Base-by-base conservation (phyloP, 192 early-diverging fungal species). In the Entomortierella lignicola region DNA sequence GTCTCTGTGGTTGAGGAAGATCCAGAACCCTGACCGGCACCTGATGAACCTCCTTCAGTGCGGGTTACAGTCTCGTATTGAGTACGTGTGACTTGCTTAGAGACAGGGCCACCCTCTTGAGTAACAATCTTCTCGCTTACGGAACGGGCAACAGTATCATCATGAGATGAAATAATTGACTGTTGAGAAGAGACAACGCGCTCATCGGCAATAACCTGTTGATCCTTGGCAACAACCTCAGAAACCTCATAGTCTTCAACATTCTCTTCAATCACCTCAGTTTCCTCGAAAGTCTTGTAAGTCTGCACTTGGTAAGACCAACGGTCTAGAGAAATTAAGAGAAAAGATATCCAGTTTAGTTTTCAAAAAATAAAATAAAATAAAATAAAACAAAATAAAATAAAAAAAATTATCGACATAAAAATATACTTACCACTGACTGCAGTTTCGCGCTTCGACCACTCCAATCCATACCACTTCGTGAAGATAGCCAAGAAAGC, bases 181-280 rank as follows among this genome's bases (percentile, higher is more conserved):
- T 74, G 57, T 30, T 54, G 20, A 26, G 72, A 66, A 17, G 55
- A 61, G 30, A 42, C 37, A 6, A 56, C 52, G 2, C 3, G 8
- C n/a, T 51, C 63, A 23, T 55, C 44, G 11, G 55, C 66, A 57
- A 77, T 30, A 2, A 63, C 30, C 54, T 77, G 29, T 15, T 50
- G 42, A 43, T 77, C 65, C 41, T 54, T 65, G 12, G 72, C 72
- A 23, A 68, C 23, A 47, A 77, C 26, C 29, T 62, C 57, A 0
- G 39, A 23, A 21, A 44, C 66, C 44, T 77, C 72, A 53, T 48
- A 58, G 51, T 77, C 72, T 52, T 77, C 72, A 1, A 77, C 65
- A 30, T 58, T 42, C 60, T 77, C 72, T 54, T 77, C 72, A 48
- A 77, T 20, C 25, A 68, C 60, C 47, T 77, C 72, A 50, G 21